Evolutionary conservation across 2,329 filamentous ascomycete species (phyloP), one percentile per base, ranked within the genome.

Genomic region (Ophiostoma sp.): DNA sequence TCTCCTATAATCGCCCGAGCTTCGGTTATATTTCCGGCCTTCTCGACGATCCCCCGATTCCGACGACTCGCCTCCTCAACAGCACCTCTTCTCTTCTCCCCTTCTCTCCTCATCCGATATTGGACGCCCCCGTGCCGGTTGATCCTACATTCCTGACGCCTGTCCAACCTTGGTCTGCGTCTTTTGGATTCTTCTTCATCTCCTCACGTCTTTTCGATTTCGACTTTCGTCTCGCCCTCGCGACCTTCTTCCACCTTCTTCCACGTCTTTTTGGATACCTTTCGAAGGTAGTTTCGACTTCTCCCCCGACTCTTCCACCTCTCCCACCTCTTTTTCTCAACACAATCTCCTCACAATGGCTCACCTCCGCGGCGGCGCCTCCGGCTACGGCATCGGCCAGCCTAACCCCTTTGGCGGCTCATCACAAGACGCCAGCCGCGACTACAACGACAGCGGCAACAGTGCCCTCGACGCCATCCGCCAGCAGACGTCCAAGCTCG

Each of bases 401-500:
- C 89, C 91, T 79, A 91, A 90, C 80, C 89, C 90, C 76, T 95
- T 94, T 79, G 91, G 89, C 76, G 89, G 87, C 66, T 86, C 86
- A 74, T 85, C 84, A 77, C 84, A 82, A 77, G 89, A 87, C 74
- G 88, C 86, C 9, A 7, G 28, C 45, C 11, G 17, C 25, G 25
- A 31, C 73, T 88, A 87, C 80, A 91, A 31, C 73, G 88, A 87
- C 80, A 91, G 94, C 79, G 88, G 91, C 68, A 93, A 91, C 68
- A 93, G 90, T 82, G 90, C 92, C 73, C 89, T 99, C 78, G 96
- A 98, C 82, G 89, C 93, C 79, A 94, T 99, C 81, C 89, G 96
- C 76, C 90, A 94, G 82, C 95, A 98, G 84, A 99, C 96, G 70
- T 97, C 93, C 91, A 98, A 98, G 88, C 95, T 99, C 77, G 96